A percentile compares a stretch with the other conserved stretches of the same genome.
Conservation (phyloP, 345 rosid species). For the Abelmoschus esculentus region DNA sequence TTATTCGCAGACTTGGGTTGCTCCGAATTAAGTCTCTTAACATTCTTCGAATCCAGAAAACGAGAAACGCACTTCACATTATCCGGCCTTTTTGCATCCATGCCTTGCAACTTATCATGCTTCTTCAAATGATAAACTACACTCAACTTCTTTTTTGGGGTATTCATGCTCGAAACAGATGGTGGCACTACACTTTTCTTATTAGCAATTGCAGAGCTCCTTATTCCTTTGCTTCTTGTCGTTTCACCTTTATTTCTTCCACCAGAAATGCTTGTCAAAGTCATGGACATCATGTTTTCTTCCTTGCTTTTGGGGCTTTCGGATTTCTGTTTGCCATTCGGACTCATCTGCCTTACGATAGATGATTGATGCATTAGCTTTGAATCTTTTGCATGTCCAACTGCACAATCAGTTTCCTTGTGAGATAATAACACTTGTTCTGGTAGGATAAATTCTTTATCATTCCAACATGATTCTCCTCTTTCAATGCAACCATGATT, state of each 20-base stretch:
- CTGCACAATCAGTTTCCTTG: constrained; percentile 3
- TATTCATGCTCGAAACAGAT: constrained; percentile 16
- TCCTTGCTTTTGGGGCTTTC: constrained; percentile 7
- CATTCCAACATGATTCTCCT: constrained; percentile 13
- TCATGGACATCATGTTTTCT: neutral
- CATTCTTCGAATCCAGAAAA: constrained; percentile 15
- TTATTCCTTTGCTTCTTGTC: constrained; percentile 15
- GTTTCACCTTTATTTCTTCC: constrained; percentile 19
- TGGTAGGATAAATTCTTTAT: constrained; percentile 14
- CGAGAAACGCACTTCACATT: constrained; percentile 14
- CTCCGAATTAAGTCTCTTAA: constrained; percentile 16
- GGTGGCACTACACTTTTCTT: constrained; percentile 12
- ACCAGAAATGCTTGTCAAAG: constrained; percentile 13
- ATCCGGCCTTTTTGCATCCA: constrained; percentile 13
- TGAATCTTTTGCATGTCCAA: constrained; percentile 4
- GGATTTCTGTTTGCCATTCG: constrained; percentile 8
- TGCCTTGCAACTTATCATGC: constrained; percentile 6
- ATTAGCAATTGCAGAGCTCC: constrained; percentile 11
- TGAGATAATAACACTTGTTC: constrained; percentile 16
- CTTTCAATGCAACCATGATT: constrained; percentile 13
- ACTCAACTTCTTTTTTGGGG: constrained; percentile 15
- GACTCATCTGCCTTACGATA: constrained; percentile 11
- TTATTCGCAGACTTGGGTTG: constrained; percentile 17
- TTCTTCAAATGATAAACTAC: constrained; percentile 17
- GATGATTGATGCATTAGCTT: constrained; percentile 13